Evolutionary conservation across 768 basidiomycete genomes (phyloP).

Genomic region (Strobilomyces echinocephalus): DNA sequence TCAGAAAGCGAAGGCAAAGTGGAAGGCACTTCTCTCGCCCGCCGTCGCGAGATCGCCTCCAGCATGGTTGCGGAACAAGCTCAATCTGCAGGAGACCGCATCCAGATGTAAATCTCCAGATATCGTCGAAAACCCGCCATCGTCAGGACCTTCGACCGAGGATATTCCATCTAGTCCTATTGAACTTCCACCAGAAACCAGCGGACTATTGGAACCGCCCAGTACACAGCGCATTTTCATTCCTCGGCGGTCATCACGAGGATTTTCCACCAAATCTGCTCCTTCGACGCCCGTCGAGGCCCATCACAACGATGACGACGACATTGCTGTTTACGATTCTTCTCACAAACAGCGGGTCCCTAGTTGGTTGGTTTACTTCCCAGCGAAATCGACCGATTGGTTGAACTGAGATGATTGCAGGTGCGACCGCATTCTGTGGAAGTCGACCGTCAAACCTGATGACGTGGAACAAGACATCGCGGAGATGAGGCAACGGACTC

Average conservation of each 20-base stretch:
- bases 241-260: slow-evolving; percentile 25
- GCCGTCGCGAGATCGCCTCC: slow-evolving; percentile 28
- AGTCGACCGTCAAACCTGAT: slow-evolving; percentile 56
- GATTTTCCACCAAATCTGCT: slow-evolving; percentile 26
- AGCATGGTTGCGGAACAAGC: slow-evolving; percentile 28
- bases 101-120: slow-evolving; percentile 19
- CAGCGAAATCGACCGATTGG: neutral
- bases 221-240: slow-evolving; percentile 20
- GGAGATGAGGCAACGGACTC: slow-evolving; percentile 36
- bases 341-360: slow-evolving; percentile 80
- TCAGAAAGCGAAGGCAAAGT: slow-evolving; percentile 53
- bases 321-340: slow-evolving; percentile 72
- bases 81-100: slow-evolving; percentile 8
- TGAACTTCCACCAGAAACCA: slow-evolving; percentile 10
- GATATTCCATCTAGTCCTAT: slow-evolving; percentile 21
- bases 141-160: slow-evolving; percentile 22
- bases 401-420: slow-evolving; percentile 32
- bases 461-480: slow-evolving; percentile 36
- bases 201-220: slow-evolving; percentile 17
- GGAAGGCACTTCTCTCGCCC: slow-evolving; percentile 44
- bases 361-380: slow-evolving; percentile 57
- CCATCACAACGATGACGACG: slow-evolving; percentile 39
- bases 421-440: slow-evolving; percentile 86
- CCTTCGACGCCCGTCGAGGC: slow-evolving; percentile 34
- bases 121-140: slow-evolving; percentile 24